These are phyloP conservation scores for Colletotrichum truncatum DNA, from an alignment of 2,329 filamentous ascomycete species.

Conservation along the genomic window DNA sequence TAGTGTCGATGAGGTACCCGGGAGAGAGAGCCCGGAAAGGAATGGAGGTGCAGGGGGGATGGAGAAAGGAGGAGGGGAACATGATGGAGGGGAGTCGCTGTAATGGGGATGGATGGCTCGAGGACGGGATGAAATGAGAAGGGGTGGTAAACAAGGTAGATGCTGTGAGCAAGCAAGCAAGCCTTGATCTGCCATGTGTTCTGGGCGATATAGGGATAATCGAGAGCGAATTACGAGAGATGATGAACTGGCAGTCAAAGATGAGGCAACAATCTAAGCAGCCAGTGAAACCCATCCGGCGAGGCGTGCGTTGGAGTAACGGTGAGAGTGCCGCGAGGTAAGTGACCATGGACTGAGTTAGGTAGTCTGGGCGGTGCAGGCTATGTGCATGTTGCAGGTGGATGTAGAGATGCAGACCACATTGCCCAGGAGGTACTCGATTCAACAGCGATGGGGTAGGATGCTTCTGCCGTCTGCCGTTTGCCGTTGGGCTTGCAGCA, in stretches of 20 bases:
- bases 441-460: too few species aligned
- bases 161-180: slow-evolving; percentile 2
- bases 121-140: slow-evolving; percentile 5
- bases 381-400: neutral
- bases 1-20: slow-evolving; percentile 25
- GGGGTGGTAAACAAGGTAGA: slow-evolving; percentile 10
- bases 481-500: too few species aligned
- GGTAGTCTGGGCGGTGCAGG: neutral
- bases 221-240: slow-evolving; percentile 18
- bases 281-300: too few species aligned
- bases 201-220: slow-evolving; percentile 15
- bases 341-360: too few species aligned
- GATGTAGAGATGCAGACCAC: too few species aligned
- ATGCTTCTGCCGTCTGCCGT: too few species aligned
- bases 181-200: slow-evolving; percentile 14
- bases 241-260: slow-evolving; percentile 10
- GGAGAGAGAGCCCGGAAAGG: slow-evolving; percentile 15
- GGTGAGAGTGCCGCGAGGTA: neutral
- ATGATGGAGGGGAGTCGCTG: slow-evolving; percentile 2
- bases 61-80: neutral
- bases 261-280: neutral
- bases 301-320: neutral
- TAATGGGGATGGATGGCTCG: slow-evolving; percentile 12
- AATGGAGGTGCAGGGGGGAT: slow-evolving; percentile 14
- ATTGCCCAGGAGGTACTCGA: too few species aligned